Evolutionary conservation across 257 asterid genomes (phyloP), one percentile per base, ranked within the genome.

Genomic region (Scutellaria baicalensis): DNA sequence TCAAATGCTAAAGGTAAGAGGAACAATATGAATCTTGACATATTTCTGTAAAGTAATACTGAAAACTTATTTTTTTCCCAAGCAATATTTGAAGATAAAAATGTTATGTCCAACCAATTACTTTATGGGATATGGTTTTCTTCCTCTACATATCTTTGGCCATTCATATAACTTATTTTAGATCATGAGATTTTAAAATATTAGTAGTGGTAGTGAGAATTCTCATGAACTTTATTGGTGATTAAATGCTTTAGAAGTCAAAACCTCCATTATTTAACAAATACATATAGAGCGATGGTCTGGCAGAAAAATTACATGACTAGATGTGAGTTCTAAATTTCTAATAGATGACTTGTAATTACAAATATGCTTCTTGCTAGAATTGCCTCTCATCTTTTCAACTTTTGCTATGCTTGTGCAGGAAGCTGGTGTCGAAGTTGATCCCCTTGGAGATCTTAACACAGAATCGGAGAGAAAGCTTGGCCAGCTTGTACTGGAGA

Each of bases 351-450:
- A 45, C 33, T 27, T 27, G 33, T 27, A 2, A 27, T 27, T 27
- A 27, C 33, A 27, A 2, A 27, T 27, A 27, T 3, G 33, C 33
- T 2, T 4, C 36, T 13, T 35, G 33, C 47, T 23, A 9, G 51
- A 16, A 9, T 43, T 57, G 68, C 43, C 20, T 54, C 43, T 42
- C 10, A 43, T 36, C 14, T 16, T 52, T 68, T 62, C 63, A 51
- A 10, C 35, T 20, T 59, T n/a, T 39, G 17, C 36, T 72, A 47
- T 21, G 4, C 33, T 27, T 27, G 3, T 75, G 69, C 83, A 93
- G 97, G 97, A 88, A 70, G 95, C 95, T 79, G 96, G 98, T 33
- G 74, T 87, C 54, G 94, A 90, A 77, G 75, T 90, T 59, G 98
- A 93, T 54, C 98, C 97, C 17, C 65, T 81, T 55, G 98, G 98